phyloP scores from a whole-genome alignment of 768 basidiomycete species.

The Chlorophyllum brunneum region DNA sequence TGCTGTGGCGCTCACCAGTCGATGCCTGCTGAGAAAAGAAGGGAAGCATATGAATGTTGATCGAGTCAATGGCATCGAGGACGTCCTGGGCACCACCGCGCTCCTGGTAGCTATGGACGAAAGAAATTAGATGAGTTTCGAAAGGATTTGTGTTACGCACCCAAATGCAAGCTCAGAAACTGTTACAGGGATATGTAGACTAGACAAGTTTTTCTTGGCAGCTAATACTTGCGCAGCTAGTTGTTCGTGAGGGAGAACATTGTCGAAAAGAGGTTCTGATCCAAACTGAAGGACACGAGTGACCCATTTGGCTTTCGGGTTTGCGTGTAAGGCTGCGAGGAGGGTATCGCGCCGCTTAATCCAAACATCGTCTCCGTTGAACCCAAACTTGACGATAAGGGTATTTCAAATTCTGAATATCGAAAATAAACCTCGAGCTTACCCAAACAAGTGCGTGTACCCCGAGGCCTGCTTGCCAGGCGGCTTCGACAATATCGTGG shows the following conservation, averaged over 20 bases:
- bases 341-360: constrained; percentile 39
- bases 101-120: constrained; percentile 30
- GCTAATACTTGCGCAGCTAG: constrained; percentile 43
- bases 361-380: constrained; percentile 38
- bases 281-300: constrained; percentile 57
- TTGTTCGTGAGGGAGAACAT: constrained; percentile 36
- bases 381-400: constrained; percentile 28
- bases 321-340: constrained; percentile 39
- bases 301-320: constrained; percentile 48
- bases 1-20: constrained; percentile 27
- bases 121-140: background rate
- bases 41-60: constrained; percentile 58
- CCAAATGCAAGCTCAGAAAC: constrained; percentile 49
- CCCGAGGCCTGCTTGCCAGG: constrained; percentile 47
- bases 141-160: constrained; percentile 18
- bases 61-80: constrained; percentile 47
- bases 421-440: constrained; percentile 15
- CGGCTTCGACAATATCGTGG: constrained; percentile 52
- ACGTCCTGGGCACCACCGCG: constrained; percentile 47
- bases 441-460: constrained; percentile 65
- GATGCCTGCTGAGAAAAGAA: constrained; percentile 49
- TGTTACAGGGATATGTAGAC: constrained; percentile 51
- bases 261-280: constrained; percentile 53
- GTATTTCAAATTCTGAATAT: background rate
- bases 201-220: constrained; percentile 39